These are phyloP conservation scores for Saturnispora ahearnii DNA, from an alignment of 805 yeast species.

Conservation along the genomic window DNA sequence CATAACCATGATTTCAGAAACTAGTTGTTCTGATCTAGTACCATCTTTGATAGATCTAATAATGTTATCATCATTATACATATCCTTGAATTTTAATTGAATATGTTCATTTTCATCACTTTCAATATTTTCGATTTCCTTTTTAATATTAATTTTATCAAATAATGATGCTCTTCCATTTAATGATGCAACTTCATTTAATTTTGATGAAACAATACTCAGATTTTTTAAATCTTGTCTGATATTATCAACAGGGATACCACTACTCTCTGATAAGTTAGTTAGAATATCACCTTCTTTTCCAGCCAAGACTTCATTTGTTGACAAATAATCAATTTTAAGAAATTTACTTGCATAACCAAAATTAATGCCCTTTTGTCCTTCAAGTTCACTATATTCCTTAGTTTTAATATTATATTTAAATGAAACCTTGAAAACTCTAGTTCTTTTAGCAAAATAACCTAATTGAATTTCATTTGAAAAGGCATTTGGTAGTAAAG, in stretches of 20 bases:
- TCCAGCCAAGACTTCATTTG: conserved; percentile 40
- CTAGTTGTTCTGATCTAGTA: conserved; percentile 53
- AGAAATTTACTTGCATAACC: conserved; percentile 39
- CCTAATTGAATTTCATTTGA: conserved; percentile 34
- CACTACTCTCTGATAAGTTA: conserved; percentile 3
- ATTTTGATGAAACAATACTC: conserved; percentile 23
- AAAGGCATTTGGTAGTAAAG: conserved; percentile 59
- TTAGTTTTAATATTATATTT: conserved; percentile 21
- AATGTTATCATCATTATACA: conserved; percentile 11
- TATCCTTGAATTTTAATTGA: conserved; percentile 18
- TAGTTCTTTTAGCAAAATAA: conserved; percentile 37
- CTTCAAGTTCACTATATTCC: conserved; percentile 13
- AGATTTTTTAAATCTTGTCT: conserved; percentile 31
- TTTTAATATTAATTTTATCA: conserved; percentile 16
- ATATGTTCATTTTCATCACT: conserved; percentile 20
- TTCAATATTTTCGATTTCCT: conserved; percentile 17
- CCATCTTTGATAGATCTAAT: conserved; percentile 7
- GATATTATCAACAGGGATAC: conserved; percentile 7
- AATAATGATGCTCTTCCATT: conserved; percentile 30
- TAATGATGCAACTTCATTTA: conserved; percentile 26
- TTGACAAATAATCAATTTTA: conserved; percentile 53
- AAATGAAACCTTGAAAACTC: conserved; percentile 39
- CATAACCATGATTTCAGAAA: conserved; percentile 75
- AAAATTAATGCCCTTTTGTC: conserved; percentile 29
- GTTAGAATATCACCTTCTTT: conserved; percentile 8